Base-by-base conservation (phyloP, 2,329 filamentous ascomycete species). In the Fusarium oxysporum region DNA sequence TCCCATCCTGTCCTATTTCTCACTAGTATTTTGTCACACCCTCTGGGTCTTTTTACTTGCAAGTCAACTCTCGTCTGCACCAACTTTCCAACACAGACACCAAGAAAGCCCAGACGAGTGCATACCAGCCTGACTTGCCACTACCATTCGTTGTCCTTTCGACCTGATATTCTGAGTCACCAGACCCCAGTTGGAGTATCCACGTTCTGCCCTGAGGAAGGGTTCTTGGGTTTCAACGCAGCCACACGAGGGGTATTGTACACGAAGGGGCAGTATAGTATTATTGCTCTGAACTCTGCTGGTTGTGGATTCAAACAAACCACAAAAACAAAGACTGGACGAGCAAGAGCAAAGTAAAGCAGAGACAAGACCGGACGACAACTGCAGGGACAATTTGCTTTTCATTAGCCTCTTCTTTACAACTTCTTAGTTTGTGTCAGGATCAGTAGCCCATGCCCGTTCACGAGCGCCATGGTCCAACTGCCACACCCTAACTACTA, bases 81-180 rank as follows among this genome's bases (percentile, higher is more conserved):
- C 74, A 76, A 73, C 69, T 77, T 75, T 76, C 72, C 59, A 71
- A 70, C 72, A 73, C 64, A 55, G 19, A 44, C 65, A 41, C 47
- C 48, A 65, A 40, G 25, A 59, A 51, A 45, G 32, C 53, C 40
- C 32, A 65, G 66, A 58, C 72, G 62, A 78, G 73, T 74, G 75
- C 76, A 78, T 78, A 76, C 75, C 76, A 77, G 72, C 70, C 76
- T 65, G 72, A 75, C 70, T 71, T 74, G 67, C 72, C 76, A 71
- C 75, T 58, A 60, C 67, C 75, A 72, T 60, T 76, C 68, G 72
- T 78, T 76, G 72, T 74, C 72, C 64, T 72, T 69, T 76, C 67
- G 68, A 77, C 73, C 64, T 67, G 57, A 72, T 55, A 58, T 62
- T 68, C 72, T 78, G 76, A 78, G 70, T 78, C 76, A 78, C 72